Conservation (phyloP, 164 flowering plant species). For the Malania oleifera region DNA sequence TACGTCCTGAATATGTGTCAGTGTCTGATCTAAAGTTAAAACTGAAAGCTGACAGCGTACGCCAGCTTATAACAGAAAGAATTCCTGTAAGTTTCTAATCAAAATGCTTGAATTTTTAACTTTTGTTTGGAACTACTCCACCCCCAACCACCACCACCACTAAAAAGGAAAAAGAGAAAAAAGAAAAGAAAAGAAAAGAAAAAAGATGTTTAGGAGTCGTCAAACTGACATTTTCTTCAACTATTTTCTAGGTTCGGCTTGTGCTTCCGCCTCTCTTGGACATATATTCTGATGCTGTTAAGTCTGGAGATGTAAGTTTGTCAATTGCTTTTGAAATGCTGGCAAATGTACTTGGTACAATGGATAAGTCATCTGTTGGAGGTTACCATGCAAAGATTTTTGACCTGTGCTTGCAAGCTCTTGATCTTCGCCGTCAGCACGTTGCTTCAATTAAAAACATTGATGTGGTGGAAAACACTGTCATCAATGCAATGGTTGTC, state of each 20-base stretch:
- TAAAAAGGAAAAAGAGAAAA: no score
- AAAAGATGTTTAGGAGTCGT: background rate
- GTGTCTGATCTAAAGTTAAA: constrained; percentile 49
- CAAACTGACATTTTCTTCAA: background rate
- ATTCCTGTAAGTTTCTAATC: constrained; percentile 56
- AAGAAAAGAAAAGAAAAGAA: no score
- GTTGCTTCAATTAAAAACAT: constrained; percentile 48
- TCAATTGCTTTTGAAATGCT: constrained; percentile 62
- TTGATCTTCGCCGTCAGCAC: constrained; percentile 75
- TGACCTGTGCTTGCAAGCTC: constrained; percentile 69
- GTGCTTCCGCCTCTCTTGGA: constrained; percentile 56
- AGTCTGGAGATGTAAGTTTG: constrained; percentile 59
- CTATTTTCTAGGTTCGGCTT: constrained; percentile 63
- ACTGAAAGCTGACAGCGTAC: constrained; percentile 52
- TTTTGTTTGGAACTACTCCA: no score
- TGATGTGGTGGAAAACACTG: constrained; percentile 52
- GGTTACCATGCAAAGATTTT: constrained; percentile 55
- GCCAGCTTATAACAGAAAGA: constrained; percentile 57
- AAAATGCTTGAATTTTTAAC: background rate
- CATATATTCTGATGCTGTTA: constrained; percentile 48
- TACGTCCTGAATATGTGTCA: constrained; percentile 43
- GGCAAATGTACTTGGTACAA: constrained; percentile 33
- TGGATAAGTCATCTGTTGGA: constrained; percentile 67
- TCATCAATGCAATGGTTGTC: constrained; percentile 49
- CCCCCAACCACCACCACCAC: no score